Base-by-base conservation (phyloP, 1,284 basidiomycete genomes). In the Kalmanozyma brasiliensis region DNA sequence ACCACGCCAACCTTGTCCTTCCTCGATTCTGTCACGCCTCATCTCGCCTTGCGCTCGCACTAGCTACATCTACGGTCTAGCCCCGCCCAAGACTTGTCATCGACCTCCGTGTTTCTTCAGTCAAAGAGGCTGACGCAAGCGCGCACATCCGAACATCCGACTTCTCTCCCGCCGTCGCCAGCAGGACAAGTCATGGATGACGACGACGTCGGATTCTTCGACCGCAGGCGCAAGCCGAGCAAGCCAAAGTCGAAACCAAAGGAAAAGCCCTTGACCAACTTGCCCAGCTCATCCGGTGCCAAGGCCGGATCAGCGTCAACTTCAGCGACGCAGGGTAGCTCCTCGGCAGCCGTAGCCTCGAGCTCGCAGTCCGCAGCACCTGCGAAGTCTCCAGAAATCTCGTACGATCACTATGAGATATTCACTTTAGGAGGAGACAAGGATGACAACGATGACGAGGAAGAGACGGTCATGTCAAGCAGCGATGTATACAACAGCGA, bases 121-220 rank as follows among this genome's bases (percentile, higher is more conserved):
- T 44, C 17, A n/a, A 13, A 36, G n/a, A 5, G 8, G 23, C 35
- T 6, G 26, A 6, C 26, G 26, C 26, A 29, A 29, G 11, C 26
- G 7, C 13, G 45, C 32, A 46, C 17, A 20, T 22, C 30, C 13
- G 14, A 4, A 26, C 35, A 30, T n/a, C n/a, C n/a, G n/a, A n/a
- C 41, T 43, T 24, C 26, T 29, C 29, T 43, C 8, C 36, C 19
- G 17, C 7, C 19, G n/a, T 17, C 8, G 6, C 22, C 22, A n/a
- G 14, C 16, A 10, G 20, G 7, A 6, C 33, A 34, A 46, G 55
- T n/a, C 23, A 65, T 65, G 62, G 61, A 64, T 42, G 61, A 64
- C 46, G 66, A 70, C 20, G 61, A 61, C 32, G 26, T 53, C 32
- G 57, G 53, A 38, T 65, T 70, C 29, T 70, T 64, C 58, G 49